A percentile compares a stretch with the other conserved stretches of the same genome.
phyloP scores from a whole-genome alignment of 1,139 yeast genomes.

The Hemisphaericaspora xylanilytica region DNA sequence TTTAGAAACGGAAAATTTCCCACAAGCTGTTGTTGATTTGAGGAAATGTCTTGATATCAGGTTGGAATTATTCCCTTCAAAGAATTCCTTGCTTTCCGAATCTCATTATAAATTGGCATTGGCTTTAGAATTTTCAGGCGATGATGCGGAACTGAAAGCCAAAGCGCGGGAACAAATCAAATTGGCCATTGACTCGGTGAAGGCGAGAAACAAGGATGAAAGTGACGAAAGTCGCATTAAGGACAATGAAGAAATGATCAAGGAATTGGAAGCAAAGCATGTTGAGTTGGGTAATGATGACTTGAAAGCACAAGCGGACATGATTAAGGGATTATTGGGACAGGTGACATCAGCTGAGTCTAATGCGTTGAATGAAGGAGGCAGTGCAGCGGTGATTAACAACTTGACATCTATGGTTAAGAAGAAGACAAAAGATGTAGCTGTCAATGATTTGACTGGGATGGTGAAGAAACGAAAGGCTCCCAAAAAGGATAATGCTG shows the following conservation, averaged over 20 bases:
- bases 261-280: constrained; percentile 51
- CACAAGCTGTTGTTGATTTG: constrained; percentile 72
- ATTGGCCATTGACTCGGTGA: constrained; percentile 61
- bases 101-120: constrained; percentile 80
- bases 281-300: constrained; percentile 54
- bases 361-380: constrained; percentile 7
- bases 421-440: constrained; percentile 15
- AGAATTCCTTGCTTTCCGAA: constrained; percentile 64
- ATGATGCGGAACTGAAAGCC: constrained; percentile 45
- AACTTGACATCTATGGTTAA: constrained; percentile 13
- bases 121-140: constrained; percentile 70
- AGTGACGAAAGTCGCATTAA: constrained; percentile 32
- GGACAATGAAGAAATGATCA: constrained; percentile 50
- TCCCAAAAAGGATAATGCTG: constrained; percentile 12
- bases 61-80: constrained; percentile 46
- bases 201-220: constrained; percentile 34
- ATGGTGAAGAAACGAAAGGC: constrained; percentile 35
- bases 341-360: constrained; percentile 30
- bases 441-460: constrained; percentile 37
- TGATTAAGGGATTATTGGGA: constrained; percentile 64
- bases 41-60: constrained; percentile 56
- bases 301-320: constrained; percentile 55
- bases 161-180: constrained; percentile 60
- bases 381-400: constrained; percentile 7
- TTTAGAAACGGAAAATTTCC: constrained; percentile 78